phyloP scores from a whole-genome alignment of 2,329 filamentous ascomycete species.

The Didymella glomerata region DNA sequence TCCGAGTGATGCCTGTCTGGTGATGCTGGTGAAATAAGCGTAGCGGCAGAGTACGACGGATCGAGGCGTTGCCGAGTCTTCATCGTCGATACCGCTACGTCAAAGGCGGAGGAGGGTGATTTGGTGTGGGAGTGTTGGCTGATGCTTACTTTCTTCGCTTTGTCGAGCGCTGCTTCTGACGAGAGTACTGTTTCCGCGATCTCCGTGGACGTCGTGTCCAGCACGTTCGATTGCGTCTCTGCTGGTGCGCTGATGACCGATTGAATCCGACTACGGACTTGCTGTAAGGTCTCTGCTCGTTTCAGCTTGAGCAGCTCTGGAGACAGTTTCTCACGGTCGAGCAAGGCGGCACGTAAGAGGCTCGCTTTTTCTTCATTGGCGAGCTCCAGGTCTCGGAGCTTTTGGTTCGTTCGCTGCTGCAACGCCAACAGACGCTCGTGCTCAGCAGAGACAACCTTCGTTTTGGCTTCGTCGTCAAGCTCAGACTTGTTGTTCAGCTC shows the following conservation, averaged over 20 bases:
- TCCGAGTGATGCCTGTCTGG: constrained; percentile 17
- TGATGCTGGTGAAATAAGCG: constrained; percentile 31
- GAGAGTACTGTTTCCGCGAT: constrained; percentile 48
- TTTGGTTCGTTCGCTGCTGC: constrained; percentile 48
- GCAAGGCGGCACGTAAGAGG: constrained; percentile 44
- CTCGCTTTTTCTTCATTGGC: constrained; percentile 48
- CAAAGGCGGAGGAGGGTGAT: constrained; percentile 32
- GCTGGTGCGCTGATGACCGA: constrained; percentile 41
- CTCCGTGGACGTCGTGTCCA: constrained; percentile 45
- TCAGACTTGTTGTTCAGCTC: constrained; percentile 49
- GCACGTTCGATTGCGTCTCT: constrained; percentile 43
- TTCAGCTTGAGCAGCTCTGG: constrained; percentile 46
- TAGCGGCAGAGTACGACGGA: constrained; percentile 34
- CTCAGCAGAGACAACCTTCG: constrained; percentile 43
- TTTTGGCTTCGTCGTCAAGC: constrained; percentile 41
- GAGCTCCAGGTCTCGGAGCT: constrained; percentile 46
- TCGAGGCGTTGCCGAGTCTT: constrained; percentile 30
- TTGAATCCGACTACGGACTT: constrained; percentile 47
- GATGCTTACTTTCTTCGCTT: constrained; percentile 50
- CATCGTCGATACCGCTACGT: constrained; percentile 33
- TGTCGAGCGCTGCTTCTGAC: constrained; percentile 47
- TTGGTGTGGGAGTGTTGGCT: constrained; percentile 37
- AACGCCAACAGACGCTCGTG: constrained; percentile 47
- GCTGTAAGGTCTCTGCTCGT: constrained; percentile 43
- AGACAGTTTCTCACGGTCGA: constrained; percentile 45